Base-by-base conservation (phyloP, 768 basidiomycete genomes). In the Phylloporus arenicola region DNA sequence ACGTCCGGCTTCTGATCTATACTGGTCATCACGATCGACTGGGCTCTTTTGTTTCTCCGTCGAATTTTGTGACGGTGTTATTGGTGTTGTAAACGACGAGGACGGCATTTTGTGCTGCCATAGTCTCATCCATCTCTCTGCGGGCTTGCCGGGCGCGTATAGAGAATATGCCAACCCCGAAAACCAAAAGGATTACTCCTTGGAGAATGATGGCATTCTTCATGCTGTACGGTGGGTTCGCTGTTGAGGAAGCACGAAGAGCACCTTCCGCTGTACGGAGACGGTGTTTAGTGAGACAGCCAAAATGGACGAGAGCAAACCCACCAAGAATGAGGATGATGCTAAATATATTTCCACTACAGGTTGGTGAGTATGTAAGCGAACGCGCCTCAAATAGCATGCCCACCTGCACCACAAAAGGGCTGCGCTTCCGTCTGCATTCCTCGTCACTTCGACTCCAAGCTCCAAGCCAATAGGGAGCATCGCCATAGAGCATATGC, bases 391-490 rank as follows among this genome's bases (percentile, higher is more conserved):
- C 2, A 30, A 17, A 48, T 40, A 22, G 25, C 5, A 20, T 40
- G 73, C 83, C 50, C 61, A 88, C 84, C 72, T 69, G 67, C 82
- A 83, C 88, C 89, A 92, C 20, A 92, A 59, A 24, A 89, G 63
- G 0, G 88, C 84, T 0, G 88, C 77, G 52, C 87, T 89, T 1
- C 79, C 82, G 50, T 89, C 86, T 1, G 88, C 79, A 59, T 88
- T 90, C 50, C 86, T 75, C 7, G 89, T 89, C 19, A 92, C 62
- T 64, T 93, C 91, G 34, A 83, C 85, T 13, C 78, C 84, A 19
- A 93, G 78, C 61, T 93, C 90, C 49, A 93, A 70, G 1, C 73
- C 82, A 27, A 92, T 75, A 2, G 90, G 88, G 2, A 93, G 75
- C 70, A 92, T 76, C 3, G 82, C 78, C 49, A 92, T 55, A 3